These are phyloP conservation scores for Solanum appendiculatum DNA, from an alignment of 257 asterid genomes.

Conservation along the genomic window DNA sequence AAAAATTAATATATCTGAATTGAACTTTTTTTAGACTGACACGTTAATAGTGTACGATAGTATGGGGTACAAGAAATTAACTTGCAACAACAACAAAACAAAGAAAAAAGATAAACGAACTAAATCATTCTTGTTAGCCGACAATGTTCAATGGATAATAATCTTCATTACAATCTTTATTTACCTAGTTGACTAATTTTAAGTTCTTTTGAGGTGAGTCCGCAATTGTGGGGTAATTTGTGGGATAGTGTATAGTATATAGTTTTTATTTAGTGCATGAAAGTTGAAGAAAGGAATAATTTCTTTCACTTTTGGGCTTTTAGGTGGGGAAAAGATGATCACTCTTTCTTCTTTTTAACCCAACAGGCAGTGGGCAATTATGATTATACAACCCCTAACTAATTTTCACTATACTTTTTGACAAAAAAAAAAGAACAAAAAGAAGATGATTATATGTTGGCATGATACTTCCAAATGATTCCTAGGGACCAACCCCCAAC, in stretches of 20 bases:
- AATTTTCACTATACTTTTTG: background rate
- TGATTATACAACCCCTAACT: background rate
- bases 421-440: background rate
- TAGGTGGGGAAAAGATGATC: constrained; percentile 1
- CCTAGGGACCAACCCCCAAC: background rate
- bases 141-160: background rate
- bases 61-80: background rate
- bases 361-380: background rate
- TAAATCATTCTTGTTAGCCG: background rate
- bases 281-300: constrained; percentile 1
- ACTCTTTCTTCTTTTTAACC: background rate
- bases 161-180: background rate
- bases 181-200: background rate
- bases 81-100: background rate
- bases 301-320: background rate
- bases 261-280: background rate
- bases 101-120: background rate
- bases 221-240: background rate
- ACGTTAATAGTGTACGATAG: background rate
- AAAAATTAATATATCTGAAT: background rate
- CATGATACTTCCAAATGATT: background rate
- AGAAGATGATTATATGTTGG: background rate
- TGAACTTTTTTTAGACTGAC: background rate
- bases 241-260: background rate
- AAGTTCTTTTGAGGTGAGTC: background rate